Evolutionary conservation across 169 alveolate genomes (phyloP), one percentile per base, ranked within the genome.

Genomic region (Cryptosporidium sp.): DNA sequence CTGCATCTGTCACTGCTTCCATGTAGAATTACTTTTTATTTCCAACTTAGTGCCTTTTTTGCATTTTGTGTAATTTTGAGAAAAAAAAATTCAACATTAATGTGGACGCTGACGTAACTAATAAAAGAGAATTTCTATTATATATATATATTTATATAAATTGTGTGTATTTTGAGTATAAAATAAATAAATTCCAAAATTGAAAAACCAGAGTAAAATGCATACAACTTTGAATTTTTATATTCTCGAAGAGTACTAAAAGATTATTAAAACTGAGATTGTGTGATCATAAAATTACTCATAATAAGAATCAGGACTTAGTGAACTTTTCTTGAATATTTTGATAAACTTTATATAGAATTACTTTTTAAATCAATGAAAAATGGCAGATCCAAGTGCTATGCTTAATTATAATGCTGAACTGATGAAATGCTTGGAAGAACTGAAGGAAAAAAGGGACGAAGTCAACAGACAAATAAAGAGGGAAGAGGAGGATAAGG

Each of bases 351-450:
- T 48, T 10, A 48, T 48, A 3, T 84, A 94, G 93, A 23, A 93
- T 92, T 43, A 80, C 93, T 18, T 52, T n/a, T 26, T n/a, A 55
- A 55, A 55, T n/a, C 3, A 21, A 26, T 41, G 14, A 12, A 80
- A 80, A 39, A 80, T 80, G 89, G 74, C 89, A 12, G 89, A 80
- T 62, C 89, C 89, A 23, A 80, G 74, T 35, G 89, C 89, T 41
- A 92, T 94, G 50, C 94, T 93, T 71, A 95, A 94, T 91, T 97
- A 95, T 93, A 97, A 97, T 85, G 93, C 94, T 85, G 97, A 96
- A 92, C 96, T 96, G 70, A 96, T 96, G 55, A 93, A 94, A 89
- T 92, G 95, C 86, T 93, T 96, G 45, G 98, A 96, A 86, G 97
- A 96, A 14, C 94, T 96, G 39, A 94, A 94, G 70, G 97, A 96